A percentile compares a stretch with the other conserved stretches of the same genome.
Evolutionary conservation across 148 eudicot species (phyloP).

Genomic region (Polygonum maritimum): DNA sequence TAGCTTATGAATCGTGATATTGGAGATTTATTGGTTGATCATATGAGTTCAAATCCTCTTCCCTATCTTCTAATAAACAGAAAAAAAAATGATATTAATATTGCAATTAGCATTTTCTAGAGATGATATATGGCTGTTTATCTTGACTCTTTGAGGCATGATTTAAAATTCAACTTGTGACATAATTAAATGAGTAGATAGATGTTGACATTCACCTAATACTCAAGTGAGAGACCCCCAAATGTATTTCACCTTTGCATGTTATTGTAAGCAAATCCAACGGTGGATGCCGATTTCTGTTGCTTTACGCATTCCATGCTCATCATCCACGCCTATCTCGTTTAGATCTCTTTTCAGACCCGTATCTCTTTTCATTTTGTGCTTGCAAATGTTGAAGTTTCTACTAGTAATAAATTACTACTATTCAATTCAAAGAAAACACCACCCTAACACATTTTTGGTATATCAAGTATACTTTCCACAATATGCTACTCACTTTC

Average conservation of each 20-base stretch:
- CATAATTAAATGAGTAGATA: neutral
- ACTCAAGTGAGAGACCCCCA: neutral
- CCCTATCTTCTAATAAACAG: too few species aligned
- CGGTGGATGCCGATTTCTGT: conserved; percentile 13
- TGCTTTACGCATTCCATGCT: conserved; percentile 19
- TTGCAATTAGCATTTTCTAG: too few species aligned
- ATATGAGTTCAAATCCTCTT: too few species aligned
- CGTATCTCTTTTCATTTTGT: neutral
- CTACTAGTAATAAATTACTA: too few species aligned
- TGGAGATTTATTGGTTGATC: too few species aligned
- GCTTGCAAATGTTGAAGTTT: too few species aligned
- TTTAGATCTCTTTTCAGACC: neutral
- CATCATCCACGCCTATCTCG: neutral
- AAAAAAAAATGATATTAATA: too few species aligned
- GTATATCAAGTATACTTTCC: conserved; percentile 1
- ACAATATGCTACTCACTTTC: neutral
- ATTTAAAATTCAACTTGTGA: neutral
- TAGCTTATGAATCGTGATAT: too few species aligned
- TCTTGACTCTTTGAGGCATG: neutral
- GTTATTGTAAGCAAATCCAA: conserved; percentile 14
- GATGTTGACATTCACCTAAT: conserved; percentile 4
- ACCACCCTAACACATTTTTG: neutral
- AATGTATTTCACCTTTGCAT: neutral
- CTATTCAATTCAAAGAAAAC: neutral
- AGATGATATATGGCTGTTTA: too few species aligned